Conservation (phyloP, 345 rosid species). For the Pugionium cornutum region DNA sequence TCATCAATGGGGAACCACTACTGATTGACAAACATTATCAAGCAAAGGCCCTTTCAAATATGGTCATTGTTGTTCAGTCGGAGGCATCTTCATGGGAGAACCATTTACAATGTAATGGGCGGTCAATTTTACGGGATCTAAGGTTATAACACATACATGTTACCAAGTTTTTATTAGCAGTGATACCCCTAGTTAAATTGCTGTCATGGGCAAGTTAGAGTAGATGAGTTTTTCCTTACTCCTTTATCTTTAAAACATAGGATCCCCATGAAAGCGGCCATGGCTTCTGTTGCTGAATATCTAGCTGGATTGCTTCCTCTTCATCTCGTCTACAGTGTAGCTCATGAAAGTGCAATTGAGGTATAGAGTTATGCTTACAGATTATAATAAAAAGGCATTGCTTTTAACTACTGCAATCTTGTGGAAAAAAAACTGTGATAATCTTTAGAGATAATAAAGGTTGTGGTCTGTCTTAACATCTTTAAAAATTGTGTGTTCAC, state of each 20-base stretch:
- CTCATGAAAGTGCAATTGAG: conserved; percentile 96
- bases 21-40: conserved; percentile 93
- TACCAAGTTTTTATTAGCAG: conserved; percentile 10
- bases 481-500: conserved; percentile 32
- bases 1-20: conserved; percentile 78
- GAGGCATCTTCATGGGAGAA: conserved; percentile 94
- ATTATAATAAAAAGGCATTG: conserved; percentile 18
- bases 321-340: conserved; percentile 92
- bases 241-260: conserved; percentile 43
- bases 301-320: conserved; percentile 96
- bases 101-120: conserved; percentile 95
- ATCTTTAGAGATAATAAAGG: conserved; percentile 1
- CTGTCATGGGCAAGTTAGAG: conserved; percentile 11
- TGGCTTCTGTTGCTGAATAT: conserved; percentile 94
- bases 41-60: conserved; percentile 92
- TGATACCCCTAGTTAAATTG: conserved; percentile 1
- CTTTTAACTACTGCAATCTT: conserved; percentile 14
- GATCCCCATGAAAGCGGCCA: conserved; percentile 84
- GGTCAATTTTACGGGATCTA: conserved; percentile 87
- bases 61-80: conserved; percentile 93
- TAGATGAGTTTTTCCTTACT: conserved; percentile 5
- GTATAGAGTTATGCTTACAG: conserved; percentile 44
- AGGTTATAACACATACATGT: conserved; percentile 50
- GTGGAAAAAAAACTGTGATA: neutral
- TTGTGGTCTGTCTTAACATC: conserved; percentile 11